A percentile compares a stretch with the other conserved stretches of the same genome.
These are phyloP conservation scores for Erucastrum elatum DNA, from an alignment of 345 rosid genomes.

Conservation along the genomic window DNA sequence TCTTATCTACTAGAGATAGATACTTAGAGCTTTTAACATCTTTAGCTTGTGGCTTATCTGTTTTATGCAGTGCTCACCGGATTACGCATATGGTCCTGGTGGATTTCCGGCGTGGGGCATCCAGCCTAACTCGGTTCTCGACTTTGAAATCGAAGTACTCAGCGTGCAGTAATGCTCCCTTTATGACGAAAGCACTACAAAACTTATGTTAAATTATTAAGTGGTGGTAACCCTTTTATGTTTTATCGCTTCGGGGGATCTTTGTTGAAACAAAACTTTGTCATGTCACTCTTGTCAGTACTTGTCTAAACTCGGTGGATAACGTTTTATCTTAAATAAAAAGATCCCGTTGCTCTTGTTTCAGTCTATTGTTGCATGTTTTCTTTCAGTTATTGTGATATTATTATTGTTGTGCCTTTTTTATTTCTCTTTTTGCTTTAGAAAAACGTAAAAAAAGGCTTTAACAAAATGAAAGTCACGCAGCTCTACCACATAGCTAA, in stretches of 20 bases:
- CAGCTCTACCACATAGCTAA: background rate
- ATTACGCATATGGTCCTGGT: constrained; percentile 83
- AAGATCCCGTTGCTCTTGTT: background rate
- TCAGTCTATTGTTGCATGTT: constrained; percentile 9
- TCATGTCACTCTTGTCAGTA: background rate
- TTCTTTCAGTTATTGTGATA: background rate
- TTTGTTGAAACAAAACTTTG: background rate
- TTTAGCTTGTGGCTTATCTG: background rate
- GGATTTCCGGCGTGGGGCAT: constrained; percentile 93
- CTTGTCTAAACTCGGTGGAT: constrained; percentile 23
- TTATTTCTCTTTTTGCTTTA: background rate
- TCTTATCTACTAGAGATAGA: background rate
- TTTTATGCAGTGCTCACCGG: constrained; percentile 73
- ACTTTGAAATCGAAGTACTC: constrained; percentile 87
- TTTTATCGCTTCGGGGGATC: constrained; percentile 11
- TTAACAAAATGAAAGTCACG: background rate
- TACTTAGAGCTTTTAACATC: background rate
- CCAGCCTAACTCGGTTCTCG: constrained; percentile 77
- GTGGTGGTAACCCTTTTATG: background rate
- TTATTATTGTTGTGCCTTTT: background rate
- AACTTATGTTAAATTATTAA: constrained; percentile 5
- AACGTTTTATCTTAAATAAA: constrained; percentile 32
- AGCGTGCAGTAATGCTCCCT: constrained; percentile 46
- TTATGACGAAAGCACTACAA: background rate
- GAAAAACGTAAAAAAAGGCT: background rate